Percentiles rank a stretch among this genome's conserved stretches.
These are phyloP conservation scores for Glaciozyma martinii DNA, from an alignment of 768 basidiomycete species.

Conservation along the genomic window DNA sequence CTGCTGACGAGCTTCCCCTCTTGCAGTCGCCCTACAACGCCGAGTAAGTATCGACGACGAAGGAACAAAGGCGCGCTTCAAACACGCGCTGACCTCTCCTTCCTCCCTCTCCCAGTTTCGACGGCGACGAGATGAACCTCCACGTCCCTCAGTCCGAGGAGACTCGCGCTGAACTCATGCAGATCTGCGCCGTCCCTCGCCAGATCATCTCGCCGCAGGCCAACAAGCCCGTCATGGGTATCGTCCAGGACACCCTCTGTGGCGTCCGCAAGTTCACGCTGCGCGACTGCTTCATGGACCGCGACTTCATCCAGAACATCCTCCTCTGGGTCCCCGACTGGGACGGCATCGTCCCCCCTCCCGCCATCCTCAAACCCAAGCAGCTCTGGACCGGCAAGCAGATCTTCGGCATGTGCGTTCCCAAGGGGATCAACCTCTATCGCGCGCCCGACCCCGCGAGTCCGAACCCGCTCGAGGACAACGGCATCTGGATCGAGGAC, in stretches of 20 bases:
- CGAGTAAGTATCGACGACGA: conserved; percentile 43
- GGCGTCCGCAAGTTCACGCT: conserved; percentile 95
- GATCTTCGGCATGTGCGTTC: conserved; percentile 81
- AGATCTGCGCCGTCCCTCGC: conserved; percentile 96
- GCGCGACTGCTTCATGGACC: conserved; percentile 89
- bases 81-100: neutral
- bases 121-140: conserved; percentile 99
- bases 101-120: conserved; percentile 49
- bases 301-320: conserved; percentile 93
- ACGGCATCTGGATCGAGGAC: conserved; percentile 92
- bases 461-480: conserved; percentile 75
- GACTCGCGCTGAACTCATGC: conserved; percentile 92
- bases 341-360: conserved; percentile 86
- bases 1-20: conserved; percentile 16
- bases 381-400: conserved; percentile 98
- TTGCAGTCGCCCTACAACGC: conserved; percentile 94
- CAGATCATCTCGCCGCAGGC: conserved; percentile 99
- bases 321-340: conserved; percentile 96
- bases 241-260: conserved; percentile 96
- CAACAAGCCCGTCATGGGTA: conserved; percentile 78
- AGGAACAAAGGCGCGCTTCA: neutral
- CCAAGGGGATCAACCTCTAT: conserved; percentile 75
- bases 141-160: conserved; percentile 98
- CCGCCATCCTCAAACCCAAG: conserved; percentile 91
- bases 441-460: conserved; percentile 41